phyloP scores from a whole-genome alignment of 164 flowering plant species.

The Pachysandra terminalis region DNA sequence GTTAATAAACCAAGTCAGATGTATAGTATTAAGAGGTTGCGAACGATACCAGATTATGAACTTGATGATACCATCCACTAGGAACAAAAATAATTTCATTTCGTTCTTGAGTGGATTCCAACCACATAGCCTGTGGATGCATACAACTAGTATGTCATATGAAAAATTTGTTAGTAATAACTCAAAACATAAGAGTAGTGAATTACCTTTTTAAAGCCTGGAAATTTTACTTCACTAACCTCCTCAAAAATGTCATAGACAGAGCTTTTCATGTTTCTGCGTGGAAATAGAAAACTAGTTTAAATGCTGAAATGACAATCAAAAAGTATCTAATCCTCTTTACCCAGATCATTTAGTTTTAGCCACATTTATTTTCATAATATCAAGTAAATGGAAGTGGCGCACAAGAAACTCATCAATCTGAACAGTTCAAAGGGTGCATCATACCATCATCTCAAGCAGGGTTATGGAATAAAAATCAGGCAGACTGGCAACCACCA shows the following conservation, averaged over 20 bases:
- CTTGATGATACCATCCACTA: constrained; percentile 99
- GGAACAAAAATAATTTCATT: constrained; percentile 93
- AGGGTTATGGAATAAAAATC: background rate
- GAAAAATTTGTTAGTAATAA: background rate
- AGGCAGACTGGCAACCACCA: background rate
- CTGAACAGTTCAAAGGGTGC: too few species aligned
- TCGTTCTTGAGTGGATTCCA: constrained; percentile 73
- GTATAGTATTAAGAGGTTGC: background rate
- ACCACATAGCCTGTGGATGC: constrained; percentile 67
- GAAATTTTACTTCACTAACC: constrained; percentile 54
- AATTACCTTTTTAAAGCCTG: constrained; percentile 74
- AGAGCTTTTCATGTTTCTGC: constrained; percentile 72
- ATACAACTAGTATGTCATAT: background rate
- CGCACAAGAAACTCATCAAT: too few species aligned
- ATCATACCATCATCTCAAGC: too few species aligned
- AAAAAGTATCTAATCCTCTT: background rate
- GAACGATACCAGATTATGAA: constrained; percentile 70
- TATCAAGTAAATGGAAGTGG: too few species aligned
- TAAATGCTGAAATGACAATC: background rate
- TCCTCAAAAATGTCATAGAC: constrained; percentile 81
- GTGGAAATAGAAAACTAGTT: constrained; percentile 4
- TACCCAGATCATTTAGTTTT: background rate
- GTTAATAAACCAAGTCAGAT: background rate
- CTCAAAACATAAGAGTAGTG: background rate
- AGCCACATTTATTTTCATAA: background rate